Evolutionary conservation across 176 grass and related monocot species (phyloP), one percentile per base, ranked within the genome.

Genomic region (Echinochloa phyllopogon): DNA sequence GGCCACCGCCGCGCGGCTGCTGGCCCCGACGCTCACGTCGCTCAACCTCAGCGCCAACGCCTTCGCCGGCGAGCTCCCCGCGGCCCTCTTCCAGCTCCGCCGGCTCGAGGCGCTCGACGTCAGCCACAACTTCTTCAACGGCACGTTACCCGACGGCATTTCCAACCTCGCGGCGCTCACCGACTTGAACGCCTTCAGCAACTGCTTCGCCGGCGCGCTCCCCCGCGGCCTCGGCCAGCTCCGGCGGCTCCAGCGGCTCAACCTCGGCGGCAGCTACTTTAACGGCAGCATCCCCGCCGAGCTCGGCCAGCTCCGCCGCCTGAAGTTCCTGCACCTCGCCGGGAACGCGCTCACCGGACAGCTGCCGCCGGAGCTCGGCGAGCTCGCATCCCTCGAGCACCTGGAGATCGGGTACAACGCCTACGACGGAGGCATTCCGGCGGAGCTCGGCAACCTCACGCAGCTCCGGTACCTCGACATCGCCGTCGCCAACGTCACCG

Each of bases 221-320:
- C 96, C 96, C 6, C 78, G 72, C 21, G 61, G 80, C 79, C 29
- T 94, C 45, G 66, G 53, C 61, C 75, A 53, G 77, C 89, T 98
- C 2, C 86, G 74, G 2, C 61, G 36, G 21, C 62, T 98, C 2
- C 42, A 87, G 63, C 76, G 65, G 9, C 87, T 95, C 69, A 95
- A 98, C 58, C 91, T 98, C 59, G 96, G 93, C 0, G 93, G 96
- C 0, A 94, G 77, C 82, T 98, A 87, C 89, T 98, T 95, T 70
- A 88, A 92, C 25, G 89, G 93, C 7, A 86, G 77, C 73, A 86
- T 98, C 74, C 96, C 89, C 0, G 1, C 68, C 0, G 91, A 87
- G 49, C 1, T 94, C 61, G 77, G 87, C 0, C 83, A 37, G 38
- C 73, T 95, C 18, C 59, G 83, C 0, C 50, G 65, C 3, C 73